Conservation (phyloP, 257 asterid genomes). For the Primulina huaijiensis region DNA sequence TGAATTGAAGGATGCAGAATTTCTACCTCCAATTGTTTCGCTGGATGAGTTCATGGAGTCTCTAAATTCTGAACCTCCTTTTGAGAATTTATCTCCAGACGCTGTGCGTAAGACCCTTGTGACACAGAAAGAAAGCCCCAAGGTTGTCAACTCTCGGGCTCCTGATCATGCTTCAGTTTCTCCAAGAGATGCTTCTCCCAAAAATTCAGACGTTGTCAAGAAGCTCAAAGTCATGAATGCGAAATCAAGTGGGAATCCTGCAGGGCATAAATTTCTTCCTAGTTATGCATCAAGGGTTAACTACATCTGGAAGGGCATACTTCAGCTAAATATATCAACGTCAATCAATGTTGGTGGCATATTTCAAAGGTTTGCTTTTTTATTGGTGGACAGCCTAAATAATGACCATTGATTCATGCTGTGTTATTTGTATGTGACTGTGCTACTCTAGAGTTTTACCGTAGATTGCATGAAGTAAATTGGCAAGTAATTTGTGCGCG, state of each 20-base stretch:
- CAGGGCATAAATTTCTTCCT: conserved; percentile 31
- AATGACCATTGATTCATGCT: neutral
- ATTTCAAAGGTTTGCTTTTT: conserved; percentile 59
- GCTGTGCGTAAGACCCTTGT: conserved; percentile 32
- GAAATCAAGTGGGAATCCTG: conserved; percentile 34
- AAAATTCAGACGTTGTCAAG: conserved; percentile 33
- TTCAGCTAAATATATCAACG: conserved; percentile 65
- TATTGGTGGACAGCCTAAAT: conserved; percentile 1
- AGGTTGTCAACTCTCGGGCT: conserved; percentile 27
- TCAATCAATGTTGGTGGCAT: conserved; percentile 52
- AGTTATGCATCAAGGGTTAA: conserved; percentile 32
- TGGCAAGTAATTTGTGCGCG: neutral
- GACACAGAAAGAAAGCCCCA: conserved; percentile 39
- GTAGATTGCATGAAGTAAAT: neutral
- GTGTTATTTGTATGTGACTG: neutral
- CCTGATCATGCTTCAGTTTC: conserved; percentile 38
- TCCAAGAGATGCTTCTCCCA: conserved; percentile 36
- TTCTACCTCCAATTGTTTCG: conserved; percentile 89
- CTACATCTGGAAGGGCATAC: conserved; percentile 67
- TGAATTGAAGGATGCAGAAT: conserved; percentile 77
- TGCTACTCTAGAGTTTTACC: neutral
- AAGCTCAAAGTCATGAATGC: conserved; percentile 20
- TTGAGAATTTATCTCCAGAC: conserved; percentile 57
- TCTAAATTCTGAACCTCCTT: conserved; percentile 90
- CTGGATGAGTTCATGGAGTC: conserved; percentile 97